These are phyloP conservation scores for Amphichorda felina DNA, from an alignment of 2,329 filamentous ascomycete species.

Conservation along the genomic window DNA sequence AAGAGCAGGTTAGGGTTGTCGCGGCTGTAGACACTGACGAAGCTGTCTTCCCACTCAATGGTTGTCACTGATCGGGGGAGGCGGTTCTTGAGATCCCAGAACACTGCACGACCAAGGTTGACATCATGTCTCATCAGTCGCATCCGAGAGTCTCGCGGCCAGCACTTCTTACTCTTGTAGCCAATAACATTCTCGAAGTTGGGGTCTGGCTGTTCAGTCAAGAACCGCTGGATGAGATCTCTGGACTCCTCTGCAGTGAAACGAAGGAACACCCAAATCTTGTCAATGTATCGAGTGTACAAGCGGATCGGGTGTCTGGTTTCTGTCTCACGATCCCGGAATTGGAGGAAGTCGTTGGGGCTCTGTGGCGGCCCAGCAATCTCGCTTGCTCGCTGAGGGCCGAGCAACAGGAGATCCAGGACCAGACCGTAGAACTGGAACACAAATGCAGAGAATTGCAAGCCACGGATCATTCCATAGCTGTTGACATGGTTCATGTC, in stretches of 20 bases:
- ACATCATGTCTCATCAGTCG: conserved; percentile 97
- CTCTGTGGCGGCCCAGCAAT: conserved; percentile 89
- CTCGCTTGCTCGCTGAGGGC: conserved; percentile 91
- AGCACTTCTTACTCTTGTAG: conserved; percentile 99
- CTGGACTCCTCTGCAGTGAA: conserved; percentile 91
- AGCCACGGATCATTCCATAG: conserved; percentile 93
- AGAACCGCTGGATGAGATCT: conserved; percentile 91
- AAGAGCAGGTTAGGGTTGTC: conserved; percentile 96
- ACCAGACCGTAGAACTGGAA: conserved; percentile 98
- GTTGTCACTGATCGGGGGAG: conserved; percentile 90
- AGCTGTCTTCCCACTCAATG: conserved; percentile 98
- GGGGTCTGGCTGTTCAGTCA: conserved; percentile 95
- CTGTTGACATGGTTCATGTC: conserved; percentile 99
- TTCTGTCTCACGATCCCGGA: conserved; percentile 86
- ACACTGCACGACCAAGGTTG: conserved; percentile 91
- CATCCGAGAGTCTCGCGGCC: conserved; percentile 96
- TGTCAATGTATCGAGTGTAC: conserved; percentile 97
- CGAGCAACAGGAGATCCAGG: conserved; percentile 82
- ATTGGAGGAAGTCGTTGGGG: conserved; percentile 96
- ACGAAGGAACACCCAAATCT: conserved; percentile 94
- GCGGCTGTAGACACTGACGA: conserved; percentile 92
- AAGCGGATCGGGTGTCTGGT: conserved; percentile 88
- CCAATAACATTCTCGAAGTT: conserved; percentile 99
- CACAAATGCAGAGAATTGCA: conserved; percentile 97
- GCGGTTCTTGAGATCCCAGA: conserved; percentile 98